Percentiles rank a stretch among this genome's conserved stretches.
Conservation (phyloP, 257 asterid genomes). For the Datura wrightii region DNA sequence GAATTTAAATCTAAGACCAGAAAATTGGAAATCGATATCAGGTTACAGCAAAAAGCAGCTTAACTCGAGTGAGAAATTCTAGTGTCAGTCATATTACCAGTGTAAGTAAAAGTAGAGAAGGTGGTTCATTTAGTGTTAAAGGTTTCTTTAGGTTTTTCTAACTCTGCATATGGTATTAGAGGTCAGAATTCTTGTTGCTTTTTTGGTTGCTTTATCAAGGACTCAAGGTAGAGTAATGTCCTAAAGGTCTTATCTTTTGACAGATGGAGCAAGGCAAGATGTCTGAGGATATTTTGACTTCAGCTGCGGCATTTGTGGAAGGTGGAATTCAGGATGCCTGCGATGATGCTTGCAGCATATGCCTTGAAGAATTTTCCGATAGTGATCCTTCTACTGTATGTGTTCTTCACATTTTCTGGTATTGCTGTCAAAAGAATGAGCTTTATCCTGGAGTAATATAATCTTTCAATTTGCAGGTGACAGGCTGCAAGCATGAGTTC, state of each 20-base stretch:
- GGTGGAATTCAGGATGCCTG: conserved; percentile 94
- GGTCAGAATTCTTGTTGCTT: background rate
- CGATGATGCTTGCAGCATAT: conserved; percentile 94
- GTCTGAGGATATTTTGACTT: conserved; percentile 70
- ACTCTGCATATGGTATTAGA: background rate
- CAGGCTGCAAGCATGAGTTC: conserved; percentile 89
- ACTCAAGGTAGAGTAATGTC: background rate
- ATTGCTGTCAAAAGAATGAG: background rate
- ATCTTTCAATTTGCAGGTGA: conserved; percentile 57
- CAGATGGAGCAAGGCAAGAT: conserved; percentile 79
- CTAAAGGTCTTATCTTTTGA: conserved; percentile 37
- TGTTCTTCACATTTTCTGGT: background rate
- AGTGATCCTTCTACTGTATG: conserved; percentile 82
- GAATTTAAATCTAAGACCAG: background rate
- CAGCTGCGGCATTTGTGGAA: conserved; percentile 93
- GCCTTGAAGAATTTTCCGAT: conserved; percentile 83
- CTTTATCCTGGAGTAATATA: background rate
- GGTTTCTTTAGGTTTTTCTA: background rate
- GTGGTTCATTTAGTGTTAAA: background rate
- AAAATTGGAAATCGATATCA: background rate
- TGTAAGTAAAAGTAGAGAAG: background rate
- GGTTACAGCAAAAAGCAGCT: background rate
- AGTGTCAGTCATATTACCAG: background rate
- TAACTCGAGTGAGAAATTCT: background rate
- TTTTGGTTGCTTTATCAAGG: background rate